Conservation (phyloP, 2,329 filamentous ascomycete genomes). For the Thielaviopsis musarum region DNA sequence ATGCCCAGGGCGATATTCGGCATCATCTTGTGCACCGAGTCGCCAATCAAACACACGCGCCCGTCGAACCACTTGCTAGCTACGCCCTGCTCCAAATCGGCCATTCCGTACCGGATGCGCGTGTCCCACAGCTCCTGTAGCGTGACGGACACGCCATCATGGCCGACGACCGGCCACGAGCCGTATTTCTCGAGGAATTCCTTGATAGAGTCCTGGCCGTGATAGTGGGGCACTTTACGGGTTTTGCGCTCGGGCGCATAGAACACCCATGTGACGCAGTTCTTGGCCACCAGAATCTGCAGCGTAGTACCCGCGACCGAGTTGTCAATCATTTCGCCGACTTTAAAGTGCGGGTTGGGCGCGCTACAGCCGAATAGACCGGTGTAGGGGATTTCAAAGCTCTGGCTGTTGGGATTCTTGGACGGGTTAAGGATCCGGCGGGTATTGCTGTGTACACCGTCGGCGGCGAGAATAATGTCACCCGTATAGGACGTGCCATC, state of each 20-base stretch:
- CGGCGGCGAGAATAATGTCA: constrained; percentile 25
- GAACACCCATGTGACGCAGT: no score
- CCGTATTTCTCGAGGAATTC: no score
- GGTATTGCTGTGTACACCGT: constrained; percentile 24
- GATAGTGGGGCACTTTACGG: no score
- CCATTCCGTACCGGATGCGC: constrained; percentile 13
- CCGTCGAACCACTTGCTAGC: constrained; percentile 17
- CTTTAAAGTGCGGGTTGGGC: no score
- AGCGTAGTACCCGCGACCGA: no score
- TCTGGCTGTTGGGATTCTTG: no score
- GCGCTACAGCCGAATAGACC: background rate
- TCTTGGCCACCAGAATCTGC: no score
- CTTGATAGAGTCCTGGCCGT: no score
- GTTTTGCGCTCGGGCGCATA: no score
- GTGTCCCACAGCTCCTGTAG: constrained; percentile 3
- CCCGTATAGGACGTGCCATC: constrained; percentile 22
- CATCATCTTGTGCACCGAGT: constrained; percentile 21
- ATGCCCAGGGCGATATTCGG: constrained; percentile 20
- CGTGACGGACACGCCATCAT: background rate
- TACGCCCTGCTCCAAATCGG: constrained; percentile 20
- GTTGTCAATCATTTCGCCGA: no score
- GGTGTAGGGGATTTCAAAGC: no score
- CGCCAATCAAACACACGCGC: constrained; percentile 20
- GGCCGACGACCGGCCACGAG: no score
- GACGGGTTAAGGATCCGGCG: constrained; percentile 11